Percentiles rank a stretch among this genome's conserved stretches.
Conservation (phyloP, 768 basidiomycete species). For the Naganishia vaughanmartiniae region DNA sequence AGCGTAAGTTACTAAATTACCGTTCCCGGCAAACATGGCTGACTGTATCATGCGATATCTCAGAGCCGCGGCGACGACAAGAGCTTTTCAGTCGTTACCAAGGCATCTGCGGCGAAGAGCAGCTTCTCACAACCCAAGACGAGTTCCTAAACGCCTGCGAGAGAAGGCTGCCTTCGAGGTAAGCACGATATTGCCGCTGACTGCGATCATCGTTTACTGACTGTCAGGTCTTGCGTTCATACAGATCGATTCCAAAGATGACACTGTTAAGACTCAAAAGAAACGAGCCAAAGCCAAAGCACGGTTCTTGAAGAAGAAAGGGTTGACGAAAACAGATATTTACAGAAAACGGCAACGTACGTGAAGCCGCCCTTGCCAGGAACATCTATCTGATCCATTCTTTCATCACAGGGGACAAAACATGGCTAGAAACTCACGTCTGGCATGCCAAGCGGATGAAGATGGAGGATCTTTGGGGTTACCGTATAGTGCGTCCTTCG, state of each 20-base stretch:
- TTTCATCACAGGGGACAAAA: slow-evolving; percentile 66
- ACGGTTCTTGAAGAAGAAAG: slow-evolving; percentile 59
- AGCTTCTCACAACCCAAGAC: slow-evolving; percentile 88
- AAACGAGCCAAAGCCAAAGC: slow-evolving; percentile 60
- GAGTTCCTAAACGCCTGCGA: slow-evolving; percentile 80
- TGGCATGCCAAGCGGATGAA: slow-evolving; percentile 98
- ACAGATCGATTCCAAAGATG: slow-evolving; percentile 60
- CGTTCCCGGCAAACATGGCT: background rate
- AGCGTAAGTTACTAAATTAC: slow-evolving; percentile 55
- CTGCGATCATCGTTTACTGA: background rate
- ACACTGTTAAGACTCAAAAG: slow-evolving; percentile 55
- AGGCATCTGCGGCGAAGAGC: slow-evolving; percentile 86
- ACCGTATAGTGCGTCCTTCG: slow-evolving; percentile 60
- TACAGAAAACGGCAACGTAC: slow-evolving; percentile 74
- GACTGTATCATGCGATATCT: background rate
- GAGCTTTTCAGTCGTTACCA: slow-evolving; percentile 90
- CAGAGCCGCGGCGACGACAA: slow-evolving; percentile 69
- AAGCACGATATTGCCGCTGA: slow-evolving; percentile 30
- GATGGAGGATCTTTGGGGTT: slow-evolving; percentile 91
- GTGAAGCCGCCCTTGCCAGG: slow-evolving; percentile 16
- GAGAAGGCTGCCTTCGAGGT: slow-evolving; percentile 82
- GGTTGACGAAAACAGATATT: slow-evolving; percentile 60
- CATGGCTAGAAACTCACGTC: slow-evolving; percentile 92
- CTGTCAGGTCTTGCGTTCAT: background rate
- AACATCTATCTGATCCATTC: background rate